A percentile compares a stretch with the other conserved stretches of the same genome.
These are phyloP conservation scores for Apophysomyces elegans DNA, from an alignment of 371 early-diverging fungal species.

Conservation along the genomic window DNA sequence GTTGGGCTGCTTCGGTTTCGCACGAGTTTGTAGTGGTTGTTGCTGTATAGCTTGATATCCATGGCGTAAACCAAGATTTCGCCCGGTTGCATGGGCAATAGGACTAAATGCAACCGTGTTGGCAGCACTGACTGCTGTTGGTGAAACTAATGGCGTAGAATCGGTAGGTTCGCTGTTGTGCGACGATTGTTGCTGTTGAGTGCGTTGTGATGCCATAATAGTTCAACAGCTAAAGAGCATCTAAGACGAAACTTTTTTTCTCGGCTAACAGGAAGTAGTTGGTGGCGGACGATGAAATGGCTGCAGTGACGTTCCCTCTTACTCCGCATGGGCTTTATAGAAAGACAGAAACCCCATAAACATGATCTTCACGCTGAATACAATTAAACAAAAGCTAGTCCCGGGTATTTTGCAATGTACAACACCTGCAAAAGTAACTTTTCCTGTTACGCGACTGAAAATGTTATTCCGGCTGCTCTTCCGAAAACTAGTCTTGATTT, in stretches of 20 bases:
- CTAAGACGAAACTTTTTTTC: not conserved
- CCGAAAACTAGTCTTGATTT: too few species aligned
- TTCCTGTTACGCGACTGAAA: too few species aligned
- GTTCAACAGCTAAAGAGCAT: not conserved
- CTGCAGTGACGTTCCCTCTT: conserved; percentile 5
- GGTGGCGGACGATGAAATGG: not conserved
- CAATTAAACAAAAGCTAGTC: too few species aligned
- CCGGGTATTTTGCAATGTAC: too few species aligned
- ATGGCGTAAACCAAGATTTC: not conserved
- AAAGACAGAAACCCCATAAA: too few species aligned
- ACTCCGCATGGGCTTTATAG: too few species aligned
- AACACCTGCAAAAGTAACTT: too few species aligned
- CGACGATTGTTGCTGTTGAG: conserved; percentile 6
- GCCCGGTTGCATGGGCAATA: conserved; percentile 4
- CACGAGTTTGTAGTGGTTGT: conserved; percentile 15
- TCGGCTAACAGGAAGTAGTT: not conserved
- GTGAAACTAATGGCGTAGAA: conserved; percentile 2
- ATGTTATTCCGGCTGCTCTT: too few species aligned
- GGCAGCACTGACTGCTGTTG: conserved; percentile 5
- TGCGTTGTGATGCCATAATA: not conserved
- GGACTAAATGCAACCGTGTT: conserved; percentile 2
- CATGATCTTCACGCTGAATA: too few species aligned
- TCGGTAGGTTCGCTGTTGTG: not conserved
- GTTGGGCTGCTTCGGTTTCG: conserved; percentile 59
- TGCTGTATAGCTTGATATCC: conserved; percentile 6